These are phyloP conservation scores for Craterostigma plantagineum DNA, from an alignment of 257 asterid genomes.

Conservation along the genomic window DNA sequence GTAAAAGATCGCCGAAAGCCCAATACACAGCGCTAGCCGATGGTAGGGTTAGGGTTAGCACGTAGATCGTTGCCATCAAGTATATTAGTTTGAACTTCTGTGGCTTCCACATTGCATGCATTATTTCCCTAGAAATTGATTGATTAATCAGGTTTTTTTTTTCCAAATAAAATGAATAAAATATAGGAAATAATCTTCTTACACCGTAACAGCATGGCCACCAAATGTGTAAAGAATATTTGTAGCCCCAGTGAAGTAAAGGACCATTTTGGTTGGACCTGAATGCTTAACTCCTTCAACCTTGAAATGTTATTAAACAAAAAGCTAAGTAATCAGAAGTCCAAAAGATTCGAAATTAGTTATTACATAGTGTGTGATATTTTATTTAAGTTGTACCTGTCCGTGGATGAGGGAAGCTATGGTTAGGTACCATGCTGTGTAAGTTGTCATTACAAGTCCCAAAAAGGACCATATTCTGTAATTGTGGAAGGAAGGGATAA, in stretches of 20 bases:
- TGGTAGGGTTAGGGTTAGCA: slow-evolving; percentile 21
- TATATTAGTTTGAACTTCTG: slow-evolving; percentile 19
- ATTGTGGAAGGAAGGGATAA: slow-evolving; percentile 21
- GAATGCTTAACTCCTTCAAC: slow-evolving; percentile 20
- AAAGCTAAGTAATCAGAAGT: neutral
- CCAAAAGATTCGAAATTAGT: neutral
- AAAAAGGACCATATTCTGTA: slow-evolving; percentile 23
- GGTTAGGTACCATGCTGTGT: slow-evolving; percentile 21
- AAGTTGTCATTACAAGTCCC: slow-evolving; percentile 19
- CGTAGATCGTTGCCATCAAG: slow-evolving; percentile 15
- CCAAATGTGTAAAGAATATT: slow-evolving; percentile 25
- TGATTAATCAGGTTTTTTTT: neutral
- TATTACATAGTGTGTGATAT: neutral
- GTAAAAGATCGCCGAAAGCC: slow-evolving; percentile 24
- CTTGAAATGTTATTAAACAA: slow-evolving; percentile 5
- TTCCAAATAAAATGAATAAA: neutral
- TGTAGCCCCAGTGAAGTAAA: slow-evolving; percentile 21
- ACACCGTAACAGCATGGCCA: slow-evolving; percentile 26
- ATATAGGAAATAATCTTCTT: slow-evolving; percentile 5
- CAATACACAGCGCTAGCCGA: slow-evolving; percentile 19
- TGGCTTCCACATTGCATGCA: slow-evolving; percentile 27
- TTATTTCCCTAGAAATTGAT: slow-evolving; percentile 13
- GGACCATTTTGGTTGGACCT: slow-evolving; percentile 14
- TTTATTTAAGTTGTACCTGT: slow-evolving; percentile 14
- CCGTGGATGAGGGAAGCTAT: slow-evolving; percentile 20